Evolutionary conservation across 768 basidiomycete genomes (phyloP).

Genomic region (Pleurotus tuber-regium): DNA sequence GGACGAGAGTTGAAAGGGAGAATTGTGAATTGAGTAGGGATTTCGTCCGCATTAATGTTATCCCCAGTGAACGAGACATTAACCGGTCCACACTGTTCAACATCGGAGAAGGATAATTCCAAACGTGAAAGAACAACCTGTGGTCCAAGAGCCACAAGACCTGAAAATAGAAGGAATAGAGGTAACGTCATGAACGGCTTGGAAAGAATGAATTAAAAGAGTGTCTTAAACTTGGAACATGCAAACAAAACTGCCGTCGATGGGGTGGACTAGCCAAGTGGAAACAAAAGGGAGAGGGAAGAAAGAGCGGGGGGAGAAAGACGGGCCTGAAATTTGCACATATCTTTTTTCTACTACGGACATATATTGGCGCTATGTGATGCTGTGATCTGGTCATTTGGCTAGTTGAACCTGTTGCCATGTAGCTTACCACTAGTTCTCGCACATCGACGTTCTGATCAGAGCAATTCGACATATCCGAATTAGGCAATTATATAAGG

Average conservation of each 20-base stretch:
- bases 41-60: conserved; percentile 30
- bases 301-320: conserved; percentile 21
- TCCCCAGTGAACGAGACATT: conserved; percentile 43
- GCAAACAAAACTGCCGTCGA: conserved; percentile 20
- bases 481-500: neutral
- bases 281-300: conserved; percentile 21
- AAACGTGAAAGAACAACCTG: conserved; percentile 38
- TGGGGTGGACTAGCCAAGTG: conserved; percentile 33
- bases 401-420: neutral
- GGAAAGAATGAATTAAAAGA: conserved; percentile 19
- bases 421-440: neutral
- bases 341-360: conserved; percentile 2
- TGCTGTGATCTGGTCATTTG: conserved; percentile 3
- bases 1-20: conserved; percentile 53
- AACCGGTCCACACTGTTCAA: conserved; percentile 54
- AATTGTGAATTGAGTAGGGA: conserved; percentile 42
- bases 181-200: conserved; percentile 12
- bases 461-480: neutral
- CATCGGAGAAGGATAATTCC: conserved; percentile 38
- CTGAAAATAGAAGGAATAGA: conserved; percentile 24
- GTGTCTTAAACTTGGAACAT: conserved; percentile 10
- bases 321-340: neutral
- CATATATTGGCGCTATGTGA: neutral
- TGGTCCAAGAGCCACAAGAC: conserved; percentile 33
- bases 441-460: neutral